Percentiles rank a stretch among this genome's conserved stretches.
Evolutionary conservation across 1,284 basidiomycete species (phyloP).

Genomic region (Rhodotorula sp.): DNA sequence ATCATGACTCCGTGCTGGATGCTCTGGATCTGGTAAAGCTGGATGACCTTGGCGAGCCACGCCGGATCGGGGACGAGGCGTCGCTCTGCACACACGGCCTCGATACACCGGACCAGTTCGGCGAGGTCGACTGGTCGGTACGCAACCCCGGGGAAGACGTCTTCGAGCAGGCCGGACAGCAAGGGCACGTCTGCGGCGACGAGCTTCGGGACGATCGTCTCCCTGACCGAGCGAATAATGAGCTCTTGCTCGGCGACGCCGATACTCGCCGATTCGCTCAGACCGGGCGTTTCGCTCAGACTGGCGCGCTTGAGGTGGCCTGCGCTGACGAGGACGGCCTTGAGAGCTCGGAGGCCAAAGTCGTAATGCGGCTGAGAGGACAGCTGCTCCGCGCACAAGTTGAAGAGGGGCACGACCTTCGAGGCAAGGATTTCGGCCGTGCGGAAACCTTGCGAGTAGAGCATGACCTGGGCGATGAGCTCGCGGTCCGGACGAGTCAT

Average conservation of each 20-base stretch:
- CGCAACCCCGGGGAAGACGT: slow-evolving; percentile 95
- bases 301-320: slow-evolving; percentile 96
- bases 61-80: slow-evolving; percentile 80
- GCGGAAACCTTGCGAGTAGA: slow-evolving; percentile 99
- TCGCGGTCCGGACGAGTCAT: slow-evolving; percentile 99
- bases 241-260: slow-evolving; percentile 87
- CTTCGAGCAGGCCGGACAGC: slow-evolving; percentile 85
- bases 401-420: slow-evolving; percentile 99
- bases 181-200: slow-evolving; percentile 96
- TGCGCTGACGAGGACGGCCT: slow-evolving; percentile 92
- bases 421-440: slow-evolving; percentile 93
- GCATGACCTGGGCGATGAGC: slow-evolving; percentile 97
- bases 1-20: slow-evolving; percentile 99
- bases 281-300: slow-evolving; percentile 54
- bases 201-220: slow-evolving; percentile 97
- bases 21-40: slow-evolving; percentile 98
- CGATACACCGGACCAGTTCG: slow-evolving; percentile 77
- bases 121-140: slow-evolving; percentile 87
- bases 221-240: slow-evolving; percentile 97
- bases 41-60: slow-evolving; percentile 95
- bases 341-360: slow-evolving; percentile 96
- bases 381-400: slow-evolving; percentile 93
- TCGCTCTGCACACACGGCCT: slow-evolving; percentile 81
- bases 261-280: slow-evolving; percentile 32
- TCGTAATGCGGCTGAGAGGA: slow-evolving; percentile 99